Conservation (phyloP, 2,329 filamentous ascomycete genomes). For the Sporothrix globosa region DNA sequence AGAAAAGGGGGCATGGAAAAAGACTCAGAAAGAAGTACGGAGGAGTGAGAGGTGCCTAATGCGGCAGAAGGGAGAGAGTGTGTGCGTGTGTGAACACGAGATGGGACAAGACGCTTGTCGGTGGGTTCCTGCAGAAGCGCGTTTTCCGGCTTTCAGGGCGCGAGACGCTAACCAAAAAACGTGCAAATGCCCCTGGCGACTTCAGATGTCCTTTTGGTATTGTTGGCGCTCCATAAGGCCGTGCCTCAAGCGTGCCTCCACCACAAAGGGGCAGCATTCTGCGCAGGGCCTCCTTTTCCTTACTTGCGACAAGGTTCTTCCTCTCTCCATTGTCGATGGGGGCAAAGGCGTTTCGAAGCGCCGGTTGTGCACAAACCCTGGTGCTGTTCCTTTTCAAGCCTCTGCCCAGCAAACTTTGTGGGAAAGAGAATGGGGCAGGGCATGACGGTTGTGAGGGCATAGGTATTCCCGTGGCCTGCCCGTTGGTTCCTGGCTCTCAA, state of each 20-base stretch:
- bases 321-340: conserved; percentile 19
- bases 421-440: neutral
- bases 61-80: conserved; percentile 1
- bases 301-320: conserved; percentile 16
- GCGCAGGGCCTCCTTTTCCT: conserved; percentile 2
- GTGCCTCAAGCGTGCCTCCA: conserved; percentile 4
- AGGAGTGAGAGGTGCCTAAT: neutral
- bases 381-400: neutral
- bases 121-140: conserved; percentile 35
- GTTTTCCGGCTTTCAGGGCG: conserved; percentile 25
- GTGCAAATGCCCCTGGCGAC: neutral
- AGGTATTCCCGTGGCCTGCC: conserved; percentile 13
- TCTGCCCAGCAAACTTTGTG: conserved; percentile 1
- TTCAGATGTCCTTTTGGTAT: neutral
- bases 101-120: conserved; percentile 6
- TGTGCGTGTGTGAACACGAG: conserved; percentile 15
- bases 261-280: conserved; percentile 3
- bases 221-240: neutral
- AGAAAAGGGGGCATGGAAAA: neutral
- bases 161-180: conserved; percentile 9
- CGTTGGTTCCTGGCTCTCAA: too few relatives aligned
- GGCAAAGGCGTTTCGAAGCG: conserved; percentile 14
- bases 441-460: neutral
- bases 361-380: conserved; percentile 10
- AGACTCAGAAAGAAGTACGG: neutral